A percentile compares a stretch with the other conserved stretches of the same genome.
phyloP scores from a whole-genome alignment of 108 stramenopile genomes.

The Discostella pseudostelligera region DNA sequence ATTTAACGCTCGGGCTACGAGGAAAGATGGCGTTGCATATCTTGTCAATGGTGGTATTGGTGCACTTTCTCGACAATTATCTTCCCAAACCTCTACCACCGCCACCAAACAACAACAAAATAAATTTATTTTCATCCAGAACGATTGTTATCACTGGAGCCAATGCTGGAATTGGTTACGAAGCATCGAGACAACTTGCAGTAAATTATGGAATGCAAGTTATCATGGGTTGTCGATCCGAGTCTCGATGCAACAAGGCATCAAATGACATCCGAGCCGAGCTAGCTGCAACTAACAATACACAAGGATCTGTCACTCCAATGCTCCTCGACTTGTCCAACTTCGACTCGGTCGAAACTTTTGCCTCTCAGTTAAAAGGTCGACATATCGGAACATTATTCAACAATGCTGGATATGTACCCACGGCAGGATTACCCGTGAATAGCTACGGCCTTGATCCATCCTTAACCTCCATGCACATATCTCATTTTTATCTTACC shows the following conservation, averaged over 20 bases:
- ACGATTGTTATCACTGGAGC: constrained; percentile 78
- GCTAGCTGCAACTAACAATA: neutral
- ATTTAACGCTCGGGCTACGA: neutral
- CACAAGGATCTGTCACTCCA: constrained; percentile 14
- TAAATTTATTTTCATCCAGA: constrained; percentile 7
- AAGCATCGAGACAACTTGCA: constrained; percentile 46
- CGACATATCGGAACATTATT: constrained; percentile 19
- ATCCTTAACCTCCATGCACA: constrained; percentile 43
- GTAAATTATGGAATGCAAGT: constrained; percentile 34
- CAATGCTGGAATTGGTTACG: constrained; percentile 81
- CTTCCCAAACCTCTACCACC: constrained; percentile 26
- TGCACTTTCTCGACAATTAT: constrained; percentile 23
- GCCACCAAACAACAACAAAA: neutral
- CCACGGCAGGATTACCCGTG: constrained; percentile 11
- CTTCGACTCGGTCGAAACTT: constrained; percentile 36
- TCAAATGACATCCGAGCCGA: constrained; percentile 22
- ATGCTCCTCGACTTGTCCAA: constrained; percentile 28
- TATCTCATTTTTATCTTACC: constrained; percentile 31
- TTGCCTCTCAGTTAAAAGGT: constrained; percentile 16
- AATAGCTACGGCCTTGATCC: constrained; percentile 32
- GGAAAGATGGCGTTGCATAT: constrained; percentile 15
- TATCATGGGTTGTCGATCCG: constrained; percentile 41
- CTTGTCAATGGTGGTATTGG: constrained; percentile 7
- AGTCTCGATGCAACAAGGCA: constrained; percentile 22
- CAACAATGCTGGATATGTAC: constrained; percentile 43